A percentile compares a stretch with the other conserved stretches of the same genome.
Evolutionary conservation across 2,329 filamentous ascomycete genomes (phyloP).

Genomic region (Leptodontidium sp.): DNA sequence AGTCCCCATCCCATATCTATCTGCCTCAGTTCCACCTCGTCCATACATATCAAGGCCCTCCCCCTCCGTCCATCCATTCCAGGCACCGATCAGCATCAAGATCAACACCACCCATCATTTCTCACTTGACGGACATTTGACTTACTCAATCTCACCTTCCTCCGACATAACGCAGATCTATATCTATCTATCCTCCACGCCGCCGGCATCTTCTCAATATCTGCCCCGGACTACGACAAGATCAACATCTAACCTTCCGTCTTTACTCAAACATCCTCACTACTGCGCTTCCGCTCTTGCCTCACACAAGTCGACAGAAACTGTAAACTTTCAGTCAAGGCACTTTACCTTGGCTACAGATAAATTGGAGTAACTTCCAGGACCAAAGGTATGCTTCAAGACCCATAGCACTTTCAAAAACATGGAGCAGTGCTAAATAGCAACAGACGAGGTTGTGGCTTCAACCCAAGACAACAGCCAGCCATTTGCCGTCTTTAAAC

Average conservation of each 20-base stretch:
- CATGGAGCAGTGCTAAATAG: conserved; percentile 29
- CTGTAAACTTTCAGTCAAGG: background rate
- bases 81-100: conserved; percentile 18
- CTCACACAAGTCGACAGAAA: background rate
- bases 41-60: conserved; percentile 23
- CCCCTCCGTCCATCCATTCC: conserved; percentile 13
- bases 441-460: conserved; percentile 41
- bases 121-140: background rate
- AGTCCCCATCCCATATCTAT: conserved; percentile 13
- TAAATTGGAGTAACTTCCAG: conserved; percentile 31
- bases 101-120: conserved; percentile 13
- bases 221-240: conserved; percentile 17
- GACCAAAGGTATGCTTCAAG: conserved; percentile 33
- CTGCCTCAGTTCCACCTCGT: conserved; percentile 13
- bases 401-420: background rate
- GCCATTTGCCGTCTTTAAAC: conserved; percentile 60
- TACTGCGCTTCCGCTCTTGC: background rate
- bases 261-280: conserved; percentile 11
- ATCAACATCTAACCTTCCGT: conserved; percentile 14
- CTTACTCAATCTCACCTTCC: background rate
- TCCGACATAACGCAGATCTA: background rate
- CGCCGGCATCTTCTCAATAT: background rate
- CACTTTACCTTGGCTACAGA: conserved; percentile 15
- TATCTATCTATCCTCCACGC: conserved; percentile 5
- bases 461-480: conserved; percentile 36